Conservation (phyloP, 1,284 basidiomycete genomes). For the Ustilago xerochloae region DNA sequence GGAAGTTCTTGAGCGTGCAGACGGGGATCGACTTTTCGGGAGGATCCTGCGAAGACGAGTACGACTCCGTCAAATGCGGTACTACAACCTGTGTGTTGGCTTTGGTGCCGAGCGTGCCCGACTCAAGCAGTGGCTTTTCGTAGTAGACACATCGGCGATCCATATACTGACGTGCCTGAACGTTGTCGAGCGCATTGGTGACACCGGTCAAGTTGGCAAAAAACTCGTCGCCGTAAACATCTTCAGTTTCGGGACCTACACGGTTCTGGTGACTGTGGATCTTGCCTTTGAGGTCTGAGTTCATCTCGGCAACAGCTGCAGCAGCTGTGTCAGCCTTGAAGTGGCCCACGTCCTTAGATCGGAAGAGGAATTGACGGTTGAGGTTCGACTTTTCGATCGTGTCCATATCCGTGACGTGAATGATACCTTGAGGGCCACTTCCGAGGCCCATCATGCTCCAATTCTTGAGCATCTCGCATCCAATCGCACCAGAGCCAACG, state of each 20-base stretch:
- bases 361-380: conserved; percentile 98
- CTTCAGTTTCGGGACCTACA: conserved; percentile 92
- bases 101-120: conserved; percentile 97
- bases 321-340: conserved; percentile 98
- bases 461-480: conserved; percentile 99
- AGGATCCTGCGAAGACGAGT: conserved; percentile 97
- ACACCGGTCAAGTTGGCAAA: conserved; percentile 90
- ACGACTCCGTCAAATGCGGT: conserved; percentile 95
- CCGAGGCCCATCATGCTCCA: conserved; percentile 99
- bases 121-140: conserved; percentile 94
- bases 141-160: conserved; percentile 98
- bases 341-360: conserved; percentile 93
- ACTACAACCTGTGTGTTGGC: conserved; percentile 97
- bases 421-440: conserved; percentile 81
- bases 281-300: conserved; percentile 88
- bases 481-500: conserved; percentile 97
- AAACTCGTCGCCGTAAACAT: conserved; percentile 85
- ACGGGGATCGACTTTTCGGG: conserved; percentile 98
- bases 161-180: conserved; percentile 96
- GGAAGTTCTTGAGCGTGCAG: conserved; percentile 99
- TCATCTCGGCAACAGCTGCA: conserved; percentile 93
- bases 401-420: conserved; percentile 96
- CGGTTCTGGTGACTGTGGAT: conserved; percentile 91
- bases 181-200: conserved; percentile 99
- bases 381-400: conserved; percentile 99